These are phyloP conservation scores for Boletellus deceptivus DNA, from an alignment of 1,284 basidiomycete species.

Conservation along the genomic window DNA sequence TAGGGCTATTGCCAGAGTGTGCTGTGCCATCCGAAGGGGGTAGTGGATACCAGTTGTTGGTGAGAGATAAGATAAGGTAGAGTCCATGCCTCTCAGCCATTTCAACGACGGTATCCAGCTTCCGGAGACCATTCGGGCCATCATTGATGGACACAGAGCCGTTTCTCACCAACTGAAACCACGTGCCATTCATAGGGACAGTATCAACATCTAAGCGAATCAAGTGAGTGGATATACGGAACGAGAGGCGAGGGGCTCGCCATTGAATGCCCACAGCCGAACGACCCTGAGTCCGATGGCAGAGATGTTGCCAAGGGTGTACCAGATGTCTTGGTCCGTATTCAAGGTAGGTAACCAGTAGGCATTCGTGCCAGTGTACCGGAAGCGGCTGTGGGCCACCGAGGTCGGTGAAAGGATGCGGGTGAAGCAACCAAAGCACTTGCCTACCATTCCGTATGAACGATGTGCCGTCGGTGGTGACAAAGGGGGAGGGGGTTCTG, in stretches of 20 bases:
- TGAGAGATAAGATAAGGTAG: constrained; percentile 60
- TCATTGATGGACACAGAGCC: constrained; percentile 53
- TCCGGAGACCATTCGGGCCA: constrained; percentile 63
- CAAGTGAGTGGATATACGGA: constrained; percentile 9
- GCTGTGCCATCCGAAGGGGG: constrained; percentile 17
- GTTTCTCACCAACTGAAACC: constrained; percentile 52
- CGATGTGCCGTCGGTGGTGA: constrained; percentile 40
- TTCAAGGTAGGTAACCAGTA: constrained; percentile 66
- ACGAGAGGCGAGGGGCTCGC: constrained; percentile 30
- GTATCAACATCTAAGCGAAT: constrained; percentile 46
- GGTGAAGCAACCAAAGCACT: constrained; percentile 23
- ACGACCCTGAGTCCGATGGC: constrained; percentile 58
- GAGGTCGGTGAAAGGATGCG: constrained; percentile 2
- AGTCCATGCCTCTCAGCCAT: constrained; percentile 60
- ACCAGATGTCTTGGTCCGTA: constrained; percentile 54
- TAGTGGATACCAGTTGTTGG: constrained; percentile 67
- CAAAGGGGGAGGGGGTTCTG: constrained; percentile 35
- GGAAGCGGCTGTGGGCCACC: constrained; percentile 41
- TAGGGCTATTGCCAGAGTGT: constrained; percentile 14
- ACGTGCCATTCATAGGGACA: constrained; percentile 54
- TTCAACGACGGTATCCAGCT: constrained; percentile 61
- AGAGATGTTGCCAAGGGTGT: constrained; percentile 56
- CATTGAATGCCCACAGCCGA: constrained; percentile 66
- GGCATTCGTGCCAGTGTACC: constrained; percentile 61
- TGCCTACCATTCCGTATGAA: constrained; percentile 51